Conservation (phyloP, 179 eudicot species). For the Drosera spatulata region DNA sequence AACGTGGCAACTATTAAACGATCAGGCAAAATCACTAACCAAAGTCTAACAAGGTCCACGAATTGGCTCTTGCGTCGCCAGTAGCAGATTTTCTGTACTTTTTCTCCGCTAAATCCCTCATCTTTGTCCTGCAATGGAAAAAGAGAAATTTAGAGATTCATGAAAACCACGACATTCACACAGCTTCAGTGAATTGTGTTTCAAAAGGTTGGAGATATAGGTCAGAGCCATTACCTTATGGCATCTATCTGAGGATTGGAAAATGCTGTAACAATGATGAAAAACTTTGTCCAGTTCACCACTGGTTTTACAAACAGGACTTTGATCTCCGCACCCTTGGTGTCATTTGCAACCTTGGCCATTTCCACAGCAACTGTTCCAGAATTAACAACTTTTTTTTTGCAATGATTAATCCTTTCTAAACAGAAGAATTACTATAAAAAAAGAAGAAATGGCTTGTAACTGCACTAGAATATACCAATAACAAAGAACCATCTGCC, state of each 20-base stretch:
- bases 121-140: constrained; percentile 41
- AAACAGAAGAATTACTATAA: too few relatives aligned
- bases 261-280: constrained; percentile 87
- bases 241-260: constrained; percentile 90
- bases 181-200: not conserved
- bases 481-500: too few relatives aligned
- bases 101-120: constrained; percentile 77
- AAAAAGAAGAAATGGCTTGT: too few relatives aligned
- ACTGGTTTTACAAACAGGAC: constrained; percentile 94
- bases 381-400: not conserved
- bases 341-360: constrained; percentile 91
- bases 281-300: constrained; percentile 96
- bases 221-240: constrained; percentile 37
- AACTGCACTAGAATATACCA: not conserved
- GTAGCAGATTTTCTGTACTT: constrained; percentile 54
- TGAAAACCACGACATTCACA: not conserved
- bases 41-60: constrained; percentile 90
- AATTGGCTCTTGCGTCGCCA: constrained; percentile 82
- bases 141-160: constrained; percentile 1
- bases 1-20: not conserved
- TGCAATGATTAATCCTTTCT: too few relatives aligned
- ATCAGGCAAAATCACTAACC: constrained; percentile 32
- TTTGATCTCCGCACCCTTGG: constrained; percentile 78
- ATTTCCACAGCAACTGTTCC: constrained; percentile 82
- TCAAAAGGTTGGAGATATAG: constrained; percentile 1